Base-by-base conservation (phyloP, 2,329 filamentous ascomycete species). In the Fusarium sublunatum region DNA sequence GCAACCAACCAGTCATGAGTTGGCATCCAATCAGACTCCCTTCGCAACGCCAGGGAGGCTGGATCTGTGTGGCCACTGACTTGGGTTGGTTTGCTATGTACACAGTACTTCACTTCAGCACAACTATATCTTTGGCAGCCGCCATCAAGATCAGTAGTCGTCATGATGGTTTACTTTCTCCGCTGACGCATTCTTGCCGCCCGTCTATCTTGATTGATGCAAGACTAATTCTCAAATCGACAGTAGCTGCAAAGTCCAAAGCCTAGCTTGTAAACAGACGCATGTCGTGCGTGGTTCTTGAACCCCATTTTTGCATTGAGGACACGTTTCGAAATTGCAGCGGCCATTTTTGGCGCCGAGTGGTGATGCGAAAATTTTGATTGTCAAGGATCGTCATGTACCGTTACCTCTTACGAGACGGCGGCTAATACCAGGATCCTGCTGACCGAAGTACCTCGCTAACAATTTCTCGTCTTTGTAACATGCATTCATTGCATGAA, bases 371-470 rank as follows among this genome's bases (percentile, higher is more conserved):
- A 73, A 75, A 75, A 70, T 70, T 72, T 68, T 61, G 65, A 70
- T 68, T 63, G 59, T 62, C 65, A 58, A 59, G 68, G 70, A 70
- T 75, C 72, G 58, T 44, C 70, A 58, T 69, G 69, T 71, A 64
- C 38, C 39, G 59, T 54, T 72, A 69, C 74, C 64, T 70, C 52
- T 64, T 69, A 64, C 61, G 63, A 65, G 51, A 63, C 64, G 54
- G 64, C 68, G 67, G 61, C 61, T 62, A 62, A 65, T 64, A 43
- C 52, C 40, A 45, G 58, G 55, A 46, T 54, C 43, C 40, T 56
- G 48, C 64, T 59, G 36, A 38, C 52, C 49, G 49, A 77, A 67
- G 76, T 78, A 77, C 67, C 72, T 40, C 75, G 59, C 68, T 78
- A 78, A 78, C 76, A 78, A 77, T 77, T 76, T 71, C 43, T 47